Percentiles rank a stretch among this genome's conserved stretches.
phyloP scores from a whole-genome alignment of 257 asterid genomes.

The Orobanche coerulescens region DNA sequence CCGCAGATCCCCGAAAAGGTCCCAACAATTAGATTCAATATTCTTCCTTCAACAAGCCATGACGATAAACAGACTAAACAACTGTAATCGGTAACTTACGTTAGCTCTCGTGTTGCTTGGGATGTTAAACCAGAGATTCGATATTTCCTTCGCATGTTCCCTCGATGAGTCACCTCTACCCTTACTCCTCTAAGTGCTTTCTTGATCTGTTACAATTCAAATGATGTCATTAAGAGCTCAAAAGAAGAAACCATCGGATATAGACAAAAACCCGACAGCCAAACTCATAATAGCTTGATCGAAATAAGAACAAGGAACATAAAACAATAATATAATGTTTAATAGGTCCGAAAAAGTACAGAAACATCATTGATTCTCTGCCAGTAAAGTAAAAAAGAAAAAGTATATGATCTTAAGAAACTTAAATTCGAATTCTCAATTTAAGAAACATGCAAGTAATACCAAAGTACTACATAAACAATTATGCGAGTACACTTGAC shows the following conservation, averaged over 20 bases:
- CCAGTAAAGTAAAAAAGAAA: background rate
- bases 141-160: slow-evolving; percentile 90
- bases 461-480: background rate
- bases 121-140: slow-evolving; percentile 91
- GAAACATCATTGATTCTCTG: background rate
- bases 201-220: slow-evolving; percentile 48
- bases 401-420: background rate
- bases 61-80: background rate
- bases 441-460: background rate
- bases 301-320: background rate
- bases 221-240: background rate
- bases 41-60: background rate
- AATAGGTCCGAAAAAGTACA: background rate
- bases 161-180: slow-evolving; percentile 96
- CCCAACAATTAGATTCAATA: background rate
- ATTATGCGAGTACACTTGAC: background rate
- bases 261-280: background rate
- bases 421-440: background rate
- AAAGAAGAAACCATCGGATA: too few species aligned
- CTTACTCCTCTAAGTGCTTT: slow-evolving; percentile 93
- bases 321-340: background rate
- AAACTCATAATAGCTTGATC: background rate
- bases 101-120: slow-evolving; percentile 80
- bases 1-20: background rate
- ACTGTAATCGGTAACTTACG: slow-evolving; percentile 39